Evolutionary conservation across 345 rosid species (phyloP).

Genomic region (Litchi chinensis): DNA sequence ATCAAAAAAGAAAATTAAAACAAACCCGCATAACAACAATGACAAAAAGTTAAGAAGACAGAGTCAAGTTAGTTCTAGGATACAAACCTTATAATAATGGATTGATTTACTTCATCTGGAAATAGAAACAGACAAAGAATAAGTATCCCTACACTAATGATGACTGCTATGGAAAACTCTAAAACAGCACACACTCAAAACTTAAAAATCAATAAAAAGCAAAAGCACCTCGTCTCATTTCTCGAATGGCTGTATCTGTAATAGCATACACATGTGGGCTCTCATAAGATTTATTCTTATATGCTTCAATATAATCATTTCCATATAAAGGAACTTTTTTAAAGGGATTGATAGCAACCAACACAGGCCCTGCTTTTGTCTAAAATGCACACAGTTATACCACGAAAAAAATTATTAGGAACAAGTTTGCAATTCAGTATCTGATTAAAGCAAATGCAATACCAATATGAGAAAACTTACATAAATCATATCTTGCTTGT

Average conservation of each 20-base stretch:
- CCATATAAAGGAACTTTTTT: constrained; percentile 91
- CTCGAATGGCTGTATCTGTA: constrained; percentile 94
- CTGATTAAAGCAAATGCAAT: constrained; percentile 19
- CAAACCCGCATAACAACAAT: background rate
- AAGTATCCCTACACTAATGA: constrained; percentile 23
- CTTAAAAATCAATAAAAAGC: constrained; percentile 22
- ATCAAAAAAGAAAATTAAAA: constrained; percentile 1
- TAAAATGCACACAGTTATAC: constrained; percentile 34
- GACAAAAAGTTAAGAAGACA: background rate
- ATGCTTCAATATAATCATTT: constrained; percentile 75
- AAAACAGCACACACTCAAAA: constrained; percentile 4
- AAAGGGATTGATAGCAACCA: constrained; percentile 97
- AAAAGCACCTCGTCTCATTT: constrained; percentile 86
- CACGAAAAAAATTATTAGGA: constrained; percentile 18
- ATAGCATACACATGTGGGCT: constrained; percentile 97
- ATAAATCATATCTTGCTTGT: constrained; percentile 86
- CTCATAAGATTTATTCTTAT: constrained; percentile 70
- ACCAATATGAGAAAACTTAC: constrained; percentile 54
- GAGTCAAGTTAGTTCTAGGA: constrained; percentile 2
- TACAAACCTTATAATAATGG: constrained; percentile 96
- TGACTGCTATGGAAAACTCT: background rate
- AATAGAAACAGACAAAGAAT: constrained; percentile 32
- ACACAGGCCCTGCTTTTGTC: constrained; percentile 99
- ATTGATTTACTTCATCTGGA: constrained; percentile 98
- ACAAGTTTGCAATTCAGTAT: constrained; percentile 2